Evolutionary conservation across 495 filamentous ascomycete genomes (phyloP).

Genomic region (Neurospora hispaniola): DNA sequence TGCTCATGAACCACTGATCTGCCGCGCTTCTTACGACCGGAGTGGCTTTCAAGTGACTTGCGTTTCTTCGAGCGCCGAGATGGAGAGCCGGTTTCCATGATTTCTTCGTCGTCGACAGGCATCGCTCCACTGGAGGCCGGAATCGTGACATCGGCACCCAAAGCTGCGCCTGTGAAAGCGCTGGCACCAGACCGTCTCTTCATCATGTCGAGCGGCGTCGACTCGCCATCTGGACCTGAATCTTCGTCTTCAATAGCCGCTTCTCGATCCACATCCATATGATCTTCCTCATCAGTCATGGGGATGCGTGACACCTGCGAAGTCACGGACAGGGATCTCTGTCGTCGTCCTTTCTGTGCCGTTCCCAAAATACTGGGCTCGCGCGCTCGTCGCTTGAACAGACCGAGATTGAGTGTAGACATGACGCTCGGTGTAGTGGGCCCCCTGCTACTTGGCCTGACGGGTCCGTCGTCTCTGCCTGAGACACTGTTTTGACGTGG

Average conservation of each 20-base stretch:
- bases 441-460: slow-evolving; percentile 39
- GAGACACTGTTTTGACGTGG: slow-evolving; percentile 37
- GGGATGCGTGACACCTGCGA: slow-evolving; percentile 11
- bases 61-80: slow-evolving; percentile 30
- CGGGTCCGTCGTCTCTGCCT: slow-evolving; percentile 31
- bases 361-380: slow-evolving; percentile 40
- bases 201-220: slow-evolving; percentile 28
- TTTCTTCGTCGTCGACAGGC: slow-evolving; percentile 1
- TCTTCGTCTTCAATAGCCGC: slow-evolving; percentile 18
- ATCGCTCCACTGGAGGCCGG: background rate
- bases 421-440: slow-evolving; percentile 34
- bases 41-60: slow-evolving; percentile 32
- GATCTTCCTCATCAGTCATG: background rate
- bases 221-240: slow-evolving; percentile 37
- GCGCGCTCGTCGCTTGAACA: slow-evolving; percentile 33
- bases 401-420: slow-evolving; percentile 34
- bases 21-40: slow-evolving; percentile 14
- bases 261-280: slow-evolving; percentile 5
- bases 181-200: slow-evolving; percentile 22
- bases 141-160: background rate
- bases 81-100: slow-evolving; percentile 13
- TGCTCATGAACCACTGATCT: background rate
- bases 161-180: background rate
- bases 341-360: slow-evolving; percentile 24
- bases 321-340: slow-evolving; percentile 18